Evolutionary conservation across 2,329 filamentous ascomycete species (phyloP).

Genomic region (Penicillium italicum): DNA sequence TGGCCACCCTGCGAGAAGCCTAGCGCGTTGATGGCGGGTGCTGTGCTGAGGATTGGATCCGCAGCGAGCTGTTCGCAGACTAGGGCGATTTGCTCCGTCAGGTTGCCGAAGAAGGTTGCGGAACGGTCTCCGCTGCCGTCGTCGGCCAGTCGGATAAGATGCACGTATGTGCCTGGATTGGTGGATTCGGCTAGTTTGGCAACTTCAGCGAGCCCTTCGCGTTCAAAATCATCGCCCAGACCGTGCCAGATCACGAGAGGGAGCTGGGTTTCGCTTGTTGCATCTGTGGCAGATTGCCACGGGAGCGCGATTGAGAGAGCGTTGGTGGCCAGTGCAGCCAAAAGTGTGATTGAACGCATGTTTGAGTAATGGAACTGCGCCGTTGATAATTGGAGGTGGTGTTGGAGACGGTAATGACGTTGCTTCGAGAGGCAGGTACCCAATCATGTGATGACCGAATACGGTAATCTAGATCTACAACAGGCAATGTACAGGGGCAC

Average conservation of each 20-base stretch:
- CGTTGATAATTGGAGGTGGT: conserved; percentile 3
- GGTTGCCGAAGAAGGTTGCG: conserved; percentile 86
- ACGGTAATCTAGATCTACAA: not conserved
- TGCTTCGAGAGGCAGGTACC: not conserved
- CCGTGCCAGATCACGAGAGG: conserved; percentile 95
- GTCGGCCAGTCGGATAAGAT: conserved; percentile 70
- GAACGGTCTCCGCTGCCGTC: conserved; percentile 67
- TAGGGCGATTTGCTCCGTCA: conserved; percentile 69
- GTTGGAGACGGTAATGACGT: conserved; percentile 6
- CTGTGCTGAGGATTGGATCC: conserved; percentile 75
- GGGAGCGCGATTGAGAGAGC: conserved; percentile 19
- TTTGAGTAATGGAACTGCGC: not conserved
- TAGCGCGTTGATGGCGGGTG: conserved; percentile 80
- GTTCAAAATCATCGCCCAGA: conserved; percentile 63
- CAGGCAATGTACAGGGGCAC: not conserved
- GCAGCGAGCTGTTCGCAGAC: conserved; percentile 75
- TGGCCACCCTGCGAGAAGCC: conserved; percentile 96
- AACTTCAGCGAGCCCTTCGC: conserved; percentile 69
- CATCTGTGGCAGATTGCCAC: conserved; percentile 17
- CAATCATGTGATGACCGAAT: conserved; percentile 15
- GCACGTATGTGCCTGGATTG: conserved; percentile 79
- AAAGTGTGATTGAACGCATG: conserved; percentile 13
- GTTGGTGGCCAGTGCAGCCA: conserved; percentile 17
- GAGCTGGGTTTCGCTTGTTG: conserved; percentile 52
- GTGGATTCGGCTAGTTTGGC: conserved; percentile 66